These are phyloP conservation scores for Aphanomyces astaci DNA, from an alignment of 352 stramenopile species.

Conservation along the genomic window DNA sequence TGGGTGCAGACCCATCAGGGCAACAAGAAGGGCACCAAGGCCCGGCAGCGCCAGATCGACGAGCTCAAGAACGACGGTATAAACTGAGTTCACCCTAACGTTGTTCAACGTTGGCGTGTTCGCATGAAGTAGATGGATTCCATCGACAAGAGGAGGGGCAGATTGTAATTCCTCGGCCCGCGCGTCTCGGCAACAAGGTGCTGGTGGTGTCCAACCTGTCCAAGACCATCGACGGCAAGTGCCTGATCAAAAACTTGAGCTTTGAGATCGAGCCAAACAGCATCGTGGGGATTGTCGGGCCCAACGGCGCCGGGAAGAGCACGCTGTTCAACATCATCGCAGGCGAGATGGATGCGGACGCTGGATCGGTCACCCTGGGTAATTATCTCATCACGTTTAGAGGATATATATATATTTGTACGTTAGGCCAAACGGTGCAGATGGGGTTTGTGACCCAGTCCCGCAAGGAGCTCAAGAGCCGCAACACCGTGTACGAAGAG, in stretches of 20 bases:
- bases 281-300: conserved; percentile 96
- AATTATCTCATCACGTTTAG: no score
- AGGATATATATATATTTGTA: no score
- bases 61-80: conserved; percentile 80
- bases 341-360: conserved; percentile 81
- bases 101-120: conserved; percentile 31
- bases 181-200: conserved; percentile 90
- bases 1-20: conserved; percentile 87
- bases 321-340: conserved; percentile 96
- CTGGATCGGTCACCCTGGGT: conserved; percentile 51
- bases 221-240: conserved; percentile 64
- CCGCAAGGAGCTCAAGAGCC: conserved; percentile 55
- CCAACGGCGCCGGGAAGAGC: conserved; percentile 96
- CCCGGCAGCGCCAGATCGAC: conserved; percentile 89
- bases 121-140: conserved; percentile 49
- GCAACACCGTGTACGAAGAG: conserved; percentile 71
- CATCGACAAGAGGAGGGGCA: conserved; percentile 71
- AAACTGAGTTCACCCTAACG: background rate
- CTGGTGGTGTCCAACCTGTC: conserved; percentile 69
- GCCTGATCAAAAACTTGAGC: conserved; percentile 91
- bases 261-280: conserved; percentile 93
- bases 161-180: conserved; percentile 89
- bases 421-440: conserved; percentile 68
- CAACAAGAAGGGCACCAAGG: conserved; percentile 87
- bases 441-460: conserved; percentile 73